A percentile compares a stretch with the other conserved stretches of the same genome.
Evolutionary conservation across 2,329 filamentous ascomycete genomes (phyloP).

Genomic region (Thielaviopsis musarum): DNA sequence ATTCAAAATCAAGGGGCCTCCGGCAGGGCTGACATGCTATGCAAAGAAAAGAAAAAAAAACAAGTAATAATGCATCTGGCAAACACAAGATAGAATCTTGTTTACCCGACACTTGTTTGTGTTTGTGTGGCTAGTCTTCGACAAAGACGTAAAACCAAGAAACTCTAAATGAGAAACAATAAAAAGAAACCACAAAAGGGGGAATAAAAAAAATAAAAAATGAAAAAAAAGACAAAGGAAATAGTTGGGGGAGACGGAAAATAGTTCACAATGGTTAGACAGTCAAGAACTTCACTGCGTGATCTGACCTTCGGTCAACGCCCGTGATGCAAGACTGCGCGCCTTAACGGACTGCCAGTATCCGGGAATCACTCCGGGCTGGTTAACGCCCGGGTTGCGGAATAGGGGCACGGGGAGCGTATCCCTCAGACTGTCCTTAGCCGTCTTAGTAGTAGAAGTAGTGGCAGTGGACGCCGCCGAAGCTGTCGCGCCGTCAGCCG

Average conservation of each 20-base stretch:
- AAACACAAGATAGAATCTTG: neutral
- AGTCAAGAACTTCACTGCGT: neutral
- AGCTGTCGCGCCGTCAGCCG: neutral
- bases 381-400: constrained; percentile 59
- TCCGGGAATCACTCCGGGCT: constrained; percentile 56
- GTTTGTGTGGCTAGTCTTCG: no score
- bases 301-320: constrained; percentile 1
- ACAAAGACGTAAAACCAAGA: neutral
- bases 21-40: neutral
- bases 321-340: constrained; percentile 4
- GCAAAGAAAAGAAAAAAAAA: neutral
- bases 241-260: neutral
- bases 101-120: neutral
- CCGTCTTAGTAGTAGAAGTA: constrained; percentile 9
- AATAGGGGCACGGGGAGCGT: constrained; percentile 19
- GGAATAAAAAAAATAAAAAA: neutral
- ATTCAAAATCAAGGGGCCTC: neutral
- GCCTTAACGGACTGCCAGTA: constrained; percentile 24
- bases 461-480: constrained; percentile 4
- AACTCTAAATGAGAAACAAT: neutral
- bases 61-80: neutral
- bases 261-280: neutral
- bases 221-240: neutral
- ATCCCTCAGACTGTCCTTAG: neutral
- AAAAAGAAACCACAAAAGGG: neutral